Conservation (phyloP, 2,329 filamentous ascomycete species). For the Colletotrichum aenigma region DNA sequence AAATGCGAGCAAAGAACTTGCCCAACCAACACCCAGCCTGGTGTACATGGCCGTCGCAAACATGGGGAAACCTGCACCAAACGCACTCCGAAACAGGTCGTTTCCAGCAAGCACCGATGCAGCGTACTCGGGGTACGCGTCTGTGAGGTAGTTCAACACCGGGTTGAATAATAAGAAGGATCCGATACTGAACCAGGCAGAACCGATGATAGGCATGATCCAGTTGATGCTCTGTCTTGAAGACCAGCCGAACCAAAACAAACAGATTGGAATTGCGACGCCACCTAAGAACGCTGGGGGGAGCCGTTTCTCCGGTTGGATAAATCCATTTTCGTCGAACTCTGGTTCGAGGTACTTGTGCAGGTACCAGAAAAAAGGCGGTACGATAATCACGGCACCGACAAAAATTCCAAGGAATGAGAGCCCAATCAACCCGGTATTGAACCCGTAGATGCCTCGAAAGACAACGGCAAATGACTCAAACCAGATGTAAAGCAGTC, state of each 20-base stretch:
- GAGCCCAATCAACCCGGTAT: constrained; percentile 64
- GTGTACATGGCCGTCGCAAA: constrained; percentile 21
- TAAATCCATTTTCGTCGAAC: constrained; percentile 17
- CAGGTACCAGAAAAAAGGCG: constrained; percentile 24
- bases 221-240: constrained; percentile 65
- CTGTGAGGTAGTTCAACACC: constrained; percentile 23
- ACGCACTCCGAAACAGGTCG: constrained; percentile 12
- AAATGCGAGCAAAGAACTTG: constrained; percentile 18
- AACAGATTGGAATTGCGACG: constrained; percentile 66
- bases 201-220: constrained; percentile 61
- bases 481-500: constrained; percentile 64
- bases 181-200: constrained; percentile 58
- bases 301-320: constrained; percentile 21
- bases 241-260: constrained; percentile 77
- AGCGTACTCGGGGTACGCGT: constrained; percentile 23
- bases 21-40: constrained; percentile 20
- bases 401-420: constrained; percentile 63
- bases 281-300: constrained; percentile 47
- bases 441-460: constrained; percentile 38
- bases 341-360: constrained; percentile 19
- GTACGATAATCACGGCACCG: constrained; percentile 61
- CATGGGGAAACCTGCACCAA: constrained; percentile 17
- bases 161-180: constrained; percentile 37
- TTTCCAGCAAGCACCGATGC: constrained; percentile 24
- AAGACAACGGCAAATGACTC: constrained; percentile 58